Evolutionary conservation across 2,329 filamentous ascomycete genomes (phyloP), one percentile per base, ranked within the genome.

Genomic region (Diaporthe eres): DNA sequence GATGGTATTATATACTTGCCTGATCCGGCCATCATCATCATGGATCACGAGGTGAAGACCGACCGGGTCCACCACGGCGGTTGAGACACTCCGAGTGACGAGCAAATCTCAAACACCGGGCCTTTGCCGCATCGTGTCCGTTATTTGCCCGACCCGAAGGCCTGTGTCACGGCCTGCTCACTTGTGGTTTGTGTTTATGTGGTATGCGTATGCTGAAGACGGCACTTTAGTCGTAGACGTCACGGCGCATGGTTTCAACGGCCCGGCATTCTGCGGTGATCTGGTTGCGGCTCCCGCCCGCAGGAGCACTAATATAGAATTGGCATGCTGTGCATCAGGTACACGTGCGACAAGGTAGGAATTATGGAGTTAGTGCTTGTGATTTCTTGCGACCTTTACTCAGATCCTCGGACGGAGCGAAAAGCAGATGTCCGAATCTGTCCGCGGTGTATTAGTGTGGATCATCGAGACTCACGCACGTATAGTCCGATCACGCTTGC

Each of bases 11-110:
- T 60, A 60, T 60, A 60, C 34, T n/a, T 60, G 57, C 34, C 34
- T 39, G 17, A 39, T 60, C 13, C 34, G 57, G 57, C 22, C 17
- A 25, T 53, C 10, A n/a, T 60, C 57, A 39, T 22, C 19, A 12
- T n/a, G 8, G 57, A 19, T 25, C 22, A 34, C 13, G 15, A 19
- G 1, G 12, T 57, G 53, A 25, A 34, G 13, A 17, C 25, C 28
- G 53, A 8, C 13, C 53, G 25, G 53, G 15, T 31, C n/a, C 28
- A 57, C 28, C n/a, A 15, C 63, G 63, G 63, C 44, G 44, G n/a
- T 51, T 39, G 22, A 68, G 63, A 68, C 63, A 51, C 31, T 10
- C 63, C 63, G 63, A 68, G 44, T 51, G 44, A 49, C 63, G 19
- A 51, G 22, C 22, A 25, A 53, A 25, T 47, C 31, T 19, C 25